A percentile compares a stretch with the other conserved stretches of the same genome.
Conservation (phyloP, 2,329 filamentous ascomycete species). For the Mariannaea elegans region DNA sequence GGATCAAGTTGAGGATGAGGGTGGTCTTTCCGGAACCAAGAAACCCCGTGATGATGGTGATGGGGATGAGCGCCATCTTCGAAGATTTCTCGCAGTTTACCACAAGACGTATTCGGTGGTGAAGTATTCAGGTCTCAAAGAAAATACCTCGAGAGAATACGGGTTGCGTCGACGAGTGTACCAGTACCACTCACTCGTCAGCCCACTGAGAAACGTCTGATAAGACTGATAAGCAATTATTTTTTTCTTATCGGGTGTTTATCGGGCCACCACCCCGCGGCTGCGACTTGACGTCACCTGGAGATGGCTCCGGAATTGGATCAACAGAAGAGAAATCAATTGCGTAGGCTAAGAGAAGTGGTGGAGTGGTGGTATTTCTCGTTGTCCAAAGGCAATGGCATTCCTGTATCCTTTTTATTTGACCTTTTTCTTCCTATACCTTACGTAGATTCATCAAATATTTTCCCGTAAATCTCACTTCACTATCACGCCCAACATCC, state of each 20-base stretch:
- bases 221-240: slow-evolving; percentile 32
- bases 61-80: slow-evolving; percentile 76
- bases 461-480: background rate
- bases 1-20: slow-evolving; percentile 90
- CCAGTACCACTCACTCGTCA: slow-evolving; percentile 20
- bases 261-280: slow-evolving; percentile 23
- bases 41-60: slow-evolving; percentile 96
- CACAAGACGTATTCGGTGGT: background rate
- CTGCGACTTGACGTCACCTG: slow-evolving; percentile 37
- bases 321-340: slow-evolving; percentile 20
- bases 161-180: slow-evolving; percentile 20
- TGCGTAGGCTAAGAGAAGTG: slow-evolving; percentile 35
- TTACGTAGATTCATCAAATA: background rate
- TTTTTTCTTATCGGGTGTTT: slow-evolving; percentile 32
- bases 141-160: slow-evolving; percentile 38
- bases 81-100: background rate
- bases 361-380: background rate
- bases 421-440: background rate
- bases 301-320: background rate
- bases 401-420: background rate
- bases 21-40: slow-evolving; percentile 97
- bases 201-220: slow-evolving; percentile 33
- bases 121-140: background rate
- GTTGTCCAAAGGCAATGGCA: background rate
- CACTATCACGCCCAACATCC: too few relatives aligned